A percentile compares a stretch with the other conserved stretches of the same genome.
phyloP scores from a whole-genome alignment of 805 yeast genomes.

The Suhomyces canberraensis region DNA sequence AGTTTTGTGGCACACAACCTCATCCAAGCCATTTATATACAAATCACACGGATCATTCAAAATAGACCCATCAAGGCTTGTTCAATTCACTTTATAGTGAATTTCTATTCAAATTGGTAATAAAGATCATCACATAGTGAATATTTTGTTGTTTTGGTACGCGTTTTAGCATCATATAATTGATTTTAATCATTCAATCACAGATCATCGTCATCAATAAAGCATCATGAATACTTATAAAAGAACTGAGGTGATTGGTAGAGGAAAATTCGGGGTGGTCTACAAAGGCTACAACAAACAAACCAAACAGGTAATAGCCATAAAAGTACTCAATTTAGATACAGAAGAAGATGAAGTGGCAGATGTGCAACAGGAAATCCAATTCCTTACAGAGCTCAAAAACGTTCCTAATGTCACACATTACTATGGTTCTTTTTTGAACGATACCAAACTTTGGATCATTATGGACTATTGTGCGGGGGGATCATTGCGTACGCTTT shows the following conservation, averaged over 20 bases:
- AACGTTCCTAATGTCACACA: slow-evolving; percentile 89
- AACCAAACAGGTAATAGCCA: slow-evolving; percentile 81
- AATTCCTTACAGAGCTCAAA: slow-evolving; percentile 76
- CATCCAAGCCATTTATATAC: too few species aligned
- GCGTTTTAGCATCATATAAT: too few species aligned
- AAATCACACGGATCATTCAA: too few species aligned
- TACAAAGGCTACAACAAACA: slow-evolving; percentile 76
- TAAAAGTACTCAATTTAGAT: slow-evolving; percentile 87
- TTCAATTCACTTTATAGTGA: too few species aligned
- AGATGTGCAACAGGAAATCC: slow-evolving; percentile 92
- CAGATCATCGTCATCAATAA: too few species aligned
- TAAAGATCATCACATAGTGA: too few species aligned
- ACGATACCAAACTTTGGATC: slow-evolving; percentile 93
- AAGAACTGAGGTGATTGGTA: slow-evolving; percentile 87
- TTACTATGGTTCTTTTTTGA: slow-evolving; percentile 82
- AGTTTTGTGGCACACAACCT: too few species aligned
- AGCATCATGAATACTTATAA: too few species aligned
- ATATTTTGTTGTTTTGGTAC: too few species aligned
- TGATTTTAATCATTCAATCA: too few species aligned
- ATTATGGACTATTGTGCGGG: slow-evolving; percentile 98
- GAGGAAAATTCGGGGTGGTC: slow-evolving; percentile 96
- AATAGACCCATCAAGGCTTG: too few species aligned
- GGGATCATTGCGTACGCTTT: slow-evolving; percentile 82
- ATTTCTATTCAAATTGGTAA: too few species aligned
- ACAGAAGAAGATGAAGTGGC: slow-evolving; percentile 91